Percentiles rank a stretch among this genome's conserved stretches.
phyloP scores from a whole-genome alignment of 306 rosid genomes.

The Cicer pinnatifidum region DNA sequence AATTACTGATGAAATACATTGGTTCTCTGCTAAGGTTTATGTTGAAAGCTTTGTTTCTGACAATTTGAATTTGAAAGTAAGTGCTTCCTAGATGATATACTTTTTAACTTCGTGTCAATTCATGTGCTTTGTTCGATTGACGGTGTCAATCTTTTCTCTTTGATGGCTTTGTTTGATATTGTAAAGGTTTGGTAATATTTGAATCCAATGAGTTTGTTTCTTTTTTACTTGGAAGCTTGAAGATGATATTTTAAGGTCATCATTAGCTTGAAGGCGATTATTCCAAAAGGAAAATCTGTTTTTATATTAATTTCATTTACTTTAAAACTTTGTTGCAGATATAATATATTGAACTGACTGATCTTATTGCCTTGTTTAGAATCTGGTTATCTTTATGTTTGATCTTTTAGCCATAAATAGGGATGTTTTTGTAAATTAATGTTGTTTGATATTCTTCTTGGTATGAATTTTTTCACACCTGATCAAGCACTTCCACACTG shows the following conservation, averaged over 20 bases:
- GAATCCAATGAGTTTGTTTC: conserved; percentile 5
- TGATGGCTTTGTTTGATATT: conserved; percentile 11
- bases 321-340: conserved; percentile 1
- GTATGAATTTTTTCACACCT: neutral
- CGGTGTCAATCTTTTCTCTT: neutral
- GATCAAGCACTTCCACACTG: neutral
- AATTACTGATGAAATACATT: neutral
- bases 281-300: neutral
- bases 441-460: neutral
- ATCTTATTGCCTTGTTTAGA: conserved; percentile 3
- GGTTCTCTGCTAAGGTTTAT: neutral
- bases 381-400: neutral
- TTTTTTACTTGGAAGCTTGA: neutral
- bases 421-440: neutral
- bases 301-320: conserved; percentile 1
- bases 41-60: conserved; percentile 27
- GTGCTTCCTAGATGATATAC: conserved; percentile 1
- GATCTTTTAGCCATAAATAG: neutral
- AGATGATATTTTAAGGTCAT: neutral
- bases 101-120: neutral
- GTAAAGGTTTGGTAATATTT: conserved; percentile 5
- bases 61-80: conserved; percentile 20
- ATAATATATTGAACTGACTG: conserved; percentile 8
- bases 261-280: neutral
- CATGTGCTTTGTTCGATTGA: neutral